A percentile compares a stretch with the other conserved stretches of the same genome.
Evolutionary conservation across 164 flowering plant species (phyloP).

Genomic region (Hamamelis virginiana): DNA sequence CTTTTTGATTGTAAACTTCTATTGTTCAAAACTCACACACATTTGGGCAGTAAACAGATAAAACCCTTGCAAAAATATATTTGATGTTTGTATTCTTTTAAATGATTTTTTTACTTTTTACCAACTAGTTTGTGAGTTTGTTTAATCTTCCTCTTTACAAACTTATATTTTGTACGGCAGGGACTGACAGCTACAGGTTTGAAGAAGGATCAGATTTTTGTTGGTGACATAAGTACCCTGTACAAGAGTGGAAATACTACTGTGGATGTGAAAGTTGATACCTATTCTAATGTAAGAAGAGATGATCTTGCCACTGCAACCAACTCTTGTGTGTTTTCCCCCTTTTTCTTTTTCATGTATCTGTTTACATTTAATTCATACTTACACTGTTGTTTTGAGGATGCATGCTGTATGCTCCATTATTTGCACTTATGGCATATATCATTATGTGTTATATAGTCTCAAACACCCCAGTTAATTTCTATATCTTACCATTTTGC

Average conservation of each 20-base stretch:
- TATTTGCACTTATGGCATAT: not conserved
- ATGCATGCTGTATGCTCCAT: not conserved
- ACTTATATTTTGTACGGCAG: constrained; percentile 33
- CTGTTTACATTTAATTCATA: not conserved
- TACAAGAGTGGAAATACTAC: constrained; percentile 53
- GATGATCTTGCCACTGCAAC: not conserved
- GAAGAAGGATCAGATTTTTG: constrained; percentile 54
- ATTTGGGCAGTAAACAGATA: no score
- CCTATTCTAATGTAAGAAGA: constrained; percentile 63
- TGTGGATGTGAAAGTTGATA: constrained; percentile 76
- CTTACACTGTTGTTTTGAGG: not conserved
- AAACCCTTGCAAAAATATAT: no score
- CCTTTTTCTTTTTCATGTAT: no score
- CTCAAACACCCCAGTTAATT: not conserved
- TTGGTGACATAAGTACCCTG: constrained; percentile 62
- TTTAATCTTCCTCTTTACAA: not conserved
- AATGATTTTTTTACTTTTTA: not conserved
- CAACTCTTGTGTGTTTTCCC: not conserved
- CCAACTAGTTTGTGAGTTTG: not conserved
- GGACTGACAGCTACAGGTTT: constrained; percentile 64
- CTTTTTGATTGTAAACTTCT: not conserved
- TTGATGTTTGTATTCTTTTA: no score
- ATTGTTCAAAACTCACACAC: not conserved
- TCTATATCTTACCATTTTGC: constrained; percentile 10
- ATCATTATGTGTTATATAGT: no score